phyloP scores from a whole-genome alignment of 2,329 filamentous ascomycete species.

The Neofusicoccum sp. region DNA sequence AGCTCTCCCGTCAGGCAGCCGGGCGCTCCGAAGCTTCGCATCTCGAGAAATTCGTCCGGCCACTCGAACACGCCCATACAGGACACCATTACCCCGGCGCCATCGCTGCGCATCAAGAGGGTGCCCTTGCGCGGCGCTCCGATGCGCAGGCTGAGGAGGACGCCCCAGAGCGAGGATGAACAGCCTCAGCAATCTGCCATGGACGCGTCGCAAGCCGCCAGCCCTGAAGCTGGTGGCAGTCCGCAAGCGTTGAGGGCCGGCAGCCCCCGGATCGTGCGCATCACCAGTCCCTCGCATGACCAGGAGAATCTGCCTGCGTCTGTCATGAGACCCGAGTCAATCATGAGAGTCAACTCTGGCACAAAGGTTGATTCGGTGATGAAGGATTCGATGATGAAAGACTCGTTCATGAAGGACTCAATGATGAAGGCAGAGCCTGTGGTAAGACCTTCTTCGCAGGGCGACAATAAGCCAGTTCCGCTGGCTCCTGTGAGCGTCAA shows the following conservation, averaged over 20 bases:
- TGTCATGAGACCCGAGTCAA: conserved; percentile 27
- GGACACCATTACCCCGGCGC: conserved; percentile 40
- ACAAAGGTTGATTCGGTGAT: conserved; percentile 30
- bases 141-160: conserved; percentile 41
- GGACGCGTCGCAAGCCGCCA: not conserved
- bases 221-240: conserved; percentile 34
- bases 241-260: conserved; percentile 4
- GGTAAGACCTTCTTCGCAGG: conserved; percentile 8
- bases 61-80: conserved; percentile 38
- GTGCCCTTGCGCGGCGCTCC: conserved; percentile 43
- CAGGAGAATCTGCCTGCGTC: conserved; percentile 75
- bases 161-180: conserved; percentile 31
- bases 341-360: conserved; percentile 3
- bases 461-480: conserved; percentile 46
- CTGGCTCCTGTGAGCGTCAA: conserved; percentile 61
- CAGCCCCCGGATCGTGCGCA: conserved; percentile 18
- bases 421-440: conserved; percentile 27
- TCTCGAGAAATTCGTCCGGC: conserved; percentile 38
- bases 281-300: conserved; percentile 63
- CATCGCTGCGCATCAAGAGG: conserved; percentile 42
- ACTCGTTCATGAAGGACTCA: conserved; percentile 31
- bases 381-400: conserved; percentile 25
- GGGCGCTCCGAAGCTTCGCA: conserved; percentile 37
- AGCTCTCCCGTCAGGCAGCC: conserved; percentile 38
- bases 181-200: not conserved